Evolutionary conservation across 805 yeast genomes (phyloP), one percentile per base, ranked within the genome.

Genomic region (Nakazawaea ishiwadae): DNA sequence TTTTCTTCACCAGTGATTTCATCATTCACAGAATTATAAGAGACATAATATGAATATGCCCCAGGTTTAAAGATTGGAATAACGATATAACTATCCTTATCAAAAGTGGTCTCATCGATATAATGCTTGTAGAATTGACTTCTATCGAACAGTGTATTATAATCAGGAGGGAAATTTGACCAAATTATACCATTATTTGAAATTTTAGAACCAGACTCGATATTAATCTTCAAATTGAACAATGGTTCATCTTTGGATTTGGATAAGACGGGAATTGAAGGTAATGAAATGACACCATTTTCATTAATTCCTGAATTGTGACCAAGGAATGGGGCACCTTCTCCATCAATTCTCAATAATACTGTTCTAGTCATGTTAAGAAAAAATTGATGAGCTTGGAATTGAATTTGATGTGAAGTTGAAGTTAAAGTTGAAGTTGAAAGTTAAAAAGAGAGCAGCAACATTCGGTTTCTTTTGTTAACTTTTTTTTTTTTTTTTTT

Each of bases 171-270:
- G 11, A 79, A 73, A 60, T 90, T 90, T 35, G 86, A 78, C 77
- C 81, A 76, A 24, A 91, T 67, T 6, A 68, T 63, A 5, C 93
- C 96, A 24, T 79, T 77, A 51, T 84, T 75, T 8, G 86, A 68
- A 12, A 88, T 75, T 12, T 75, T 72, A 5, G 91, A 73, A 9
- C 95, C 86, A 2, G 96, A 93, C 28, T 81, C 77, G 44, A 91
- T 63, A 41, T 74, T 73, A 45, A 91, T 66, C 33, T 79, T 69
- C 38, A 91, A 65, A 11, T 60, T 53, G 52, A 70, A 74, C 17
- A 75, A 42, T 1, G 68, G 60, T 36, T 63, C 68, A 10, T 48
- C 48, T 4, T 52, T 39, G 1, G n/a, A n/a, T n/a, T n/a, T n/a
- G n/a, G n/a, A n/a, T n/a, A 66, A 64, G 3, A 64, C 62, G 1